Evolutionary conservation across 768 basidiomycete genomes (phyloP).

Genomic region (Suillus sp.): DNA sequence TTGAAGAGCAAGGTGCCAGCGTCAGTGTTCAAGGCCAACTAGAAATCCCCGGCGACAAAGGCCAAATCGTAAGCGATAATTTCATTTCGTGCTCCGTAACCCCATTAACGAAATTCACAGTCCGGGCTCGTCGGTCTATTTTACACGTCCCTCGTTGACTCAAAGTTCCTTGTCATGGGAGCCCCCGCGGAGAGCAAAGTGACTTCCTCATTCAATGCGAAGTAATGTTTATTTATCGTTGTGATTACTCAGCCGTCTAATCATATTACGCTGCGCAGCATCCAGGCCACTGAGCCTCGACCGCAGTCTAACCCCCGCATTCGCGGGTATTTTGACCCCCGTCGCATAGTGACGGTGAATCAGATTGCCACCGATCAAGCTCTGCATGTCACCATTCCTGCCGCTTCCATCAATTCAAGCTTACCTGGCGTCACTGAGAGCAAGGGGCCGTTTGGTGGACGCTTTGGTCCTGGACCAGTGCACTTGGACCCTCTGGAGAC

Average conservation of each 20-base stretch:
- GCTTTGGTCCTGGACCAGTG: slow-evolving; percentile 23
- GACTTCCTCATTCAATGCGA: slow-evolving; percentile 41
- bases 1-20: slow-evolving; percentile 16
- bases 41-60: slow-evolving; percentile 29
- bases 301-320: slow-evolving; percentile 22
- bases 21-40: slow-evolving; percentile 31
- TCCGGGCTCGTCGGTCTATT: slow-evolving; percentile 39
- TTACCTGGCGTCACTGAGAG: slow-evolving; percentile 19
- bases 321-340: slow-evolving; percentile 38
- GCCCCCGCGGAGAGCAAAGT: slow-evolving; percentile 34
- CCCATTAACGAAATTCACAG: slow-evolving; percentile 13
- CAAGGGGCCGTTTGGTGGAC: slow-evolving; percentile 18
- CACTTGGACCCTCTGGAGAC: slow-evolving; percentile 24
- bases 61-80: slow-evolving; percentile 26
- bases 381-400: slow-evolving; percentile 28
- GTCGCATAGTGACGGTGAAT: slow-evolving; percentile 34
- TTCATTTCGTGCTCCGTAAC: not conserved
- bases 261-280: slow-evolving; percentile 18
- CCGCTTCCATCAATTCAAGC: slow-evolving; percentile 16
- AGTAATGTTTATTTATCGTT: slow-evolving; percentile 29
- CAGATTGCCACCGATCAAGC: slow-evolving; percentile 34
- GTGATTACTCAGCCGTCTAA: not conserved
- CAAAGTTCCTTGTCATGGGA: slow-evolving; percentile 36
- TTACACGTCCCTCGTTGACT: slow-evolving; percentile 38
- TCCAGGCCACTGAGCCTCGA: slow-evolving; percentile 32